A percentile compares a stretch with the other conserved stretches of the same genome.
phyloP scores from a whole-genome alignment of 164 flowering plant genomes.

The Stephania yunnanensis region DNA sequence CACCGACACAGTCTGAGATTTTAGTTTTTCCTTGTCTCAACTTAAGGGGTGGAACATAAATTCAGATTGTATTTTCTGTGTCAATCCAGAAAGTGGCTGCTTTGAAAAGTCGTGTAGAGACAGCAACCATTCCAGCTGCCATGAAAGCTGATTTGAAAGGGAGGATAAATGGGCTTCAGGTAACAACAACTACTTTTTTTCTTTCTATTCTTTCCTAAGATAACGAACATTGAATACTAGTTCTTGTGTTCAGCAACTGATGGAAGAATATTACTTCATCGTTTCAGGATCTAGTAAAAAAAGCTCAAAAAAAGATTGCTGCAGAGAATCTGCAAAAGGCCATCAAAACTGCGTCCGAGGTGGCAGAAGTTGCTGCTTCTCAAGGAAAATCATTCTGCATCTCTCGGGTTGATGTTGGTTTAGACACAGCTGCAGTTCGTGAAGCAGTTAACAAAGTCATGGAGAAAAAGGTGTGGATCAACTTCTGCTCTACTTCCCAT shows the following conservation, averaged over 20 bases:
- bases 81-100: slow-evolving; percentile 67
- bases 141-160: slow-evolving; percentile 69
- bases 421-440: slow-evolving; percentile 77
- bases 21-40: no score
- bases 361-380: slow-evolving; percentile 65
- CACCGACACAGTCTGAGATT: not conserved
- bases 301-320: slow-evolving; percentile 78
- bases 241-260: not conserved
- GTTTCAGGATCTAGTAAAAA: slow-evolving; percentile 60
- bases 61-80: not conserved
- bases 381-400: slow-evolving; percentile 72
- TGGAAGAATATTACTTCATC: not conserved
- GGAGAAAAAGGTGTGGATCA: slow-evolving; percentile 51
- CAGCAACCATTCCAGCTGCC: slow-evolving; percentile 78
- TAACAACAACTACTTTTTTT: slow-evolving; percentile 11
- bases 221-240: not conserved
- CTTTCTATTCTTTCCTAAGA: no score
- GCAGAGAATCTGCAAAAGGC: slow-evolving; percentile 79
- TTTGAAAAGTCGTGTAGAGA: slow-evolving; percentile 64
- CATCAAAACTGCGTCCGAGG: slow-evolving; percentile 43
- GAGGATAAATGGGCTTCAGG: slow-evolving; percentile 67
- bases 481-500: not conserved
- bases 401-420: slow-evolving; percentile 68
- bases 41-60: not conserved
- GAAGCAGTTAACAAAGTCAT: slow-evolving; percentile 78